These are phyloP conservation scores for Simmondsia chinensis DNA, from an alignment of 148 eudicot genomes.

Conservation along the genomic window DNA sequence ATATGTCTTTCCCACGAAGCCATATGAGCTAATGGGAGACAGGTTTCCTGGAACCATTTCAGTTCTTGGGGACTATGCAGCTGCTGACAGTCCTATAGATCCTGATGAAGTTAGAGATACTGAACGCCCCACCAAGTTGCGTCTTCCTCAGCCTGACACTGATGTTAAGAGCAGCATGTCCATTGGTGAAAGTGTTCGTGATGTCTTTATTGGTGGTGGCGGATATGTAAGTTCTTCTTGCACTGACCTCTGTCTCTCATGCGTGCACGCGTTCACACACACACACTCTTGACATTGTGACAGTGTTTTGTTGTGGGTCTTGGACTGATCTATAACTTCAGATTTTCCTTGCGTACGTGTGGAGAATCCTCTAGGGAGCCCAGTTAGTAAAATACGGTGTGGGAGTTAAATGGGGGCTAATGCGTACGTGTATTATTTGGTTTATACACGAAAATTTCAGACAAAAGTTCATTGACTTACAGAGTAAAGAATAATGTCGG, in stretches of 20 bases:
- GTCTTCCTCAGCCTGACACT: constrained; percentile 79
- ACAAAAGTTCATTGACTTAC: no score
- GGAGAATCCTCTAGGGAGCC: no score
- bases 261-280: no score
- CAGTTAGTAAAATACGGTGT: no score
- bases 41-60: constrained; percentile 59
- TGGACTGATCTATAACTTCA: no score
- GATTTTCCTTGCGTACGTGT: no score
- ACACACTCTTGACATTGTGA: no score
- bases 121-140: constrained; percentile 86
- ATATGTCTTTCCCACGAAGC: constrained; percentile 89
- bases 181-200: constrained; percentile 83
- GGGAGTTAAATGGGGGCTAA: no score
- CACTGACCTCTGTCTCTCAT: neutral
- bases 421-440: no score
- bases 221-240: constrained; percentile 65
- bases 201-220: constrained; percentile 89
- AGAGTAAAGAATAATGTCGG: no score
- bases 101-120: constrained; percentile 98
- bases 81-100: constrained; percentile 83
- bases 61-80: constrained; percentile 95
- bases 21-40: constrained; percentile 86
- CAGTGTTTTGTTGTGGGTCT: no score
- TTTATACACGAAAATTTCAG: no score
- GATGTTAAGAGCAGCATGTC: constrained; percentile 62